These are phyloP conservation scores for Aspergillus brunneoviolaceus DNA, from an alignment of 2,329 filamentous ascomycete genomes.

Conservation along the genomic window DNA sequence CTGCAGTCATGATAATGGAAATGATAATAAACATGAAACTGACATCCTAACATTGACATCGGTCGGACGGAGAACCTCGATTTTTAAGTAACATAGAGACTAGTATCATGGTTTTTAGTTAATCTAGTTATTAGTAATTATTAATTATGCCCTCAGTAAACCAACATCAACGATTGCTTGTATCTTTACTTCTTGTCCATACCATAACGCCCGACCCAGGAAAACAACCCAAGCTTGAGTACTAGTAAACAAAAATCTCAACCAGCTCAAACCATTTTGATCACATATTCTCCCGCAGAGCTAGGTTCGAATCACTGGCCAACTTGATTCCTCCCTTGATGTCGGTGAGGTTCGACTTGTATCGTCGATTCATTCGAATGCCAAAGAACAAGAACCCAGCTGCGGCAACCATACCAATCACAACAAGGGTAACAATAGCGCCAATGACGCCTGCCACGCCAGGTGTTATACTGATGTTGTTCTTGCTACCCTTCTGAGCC, in stretches of 20 bases:
- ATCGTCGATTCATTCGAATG: conserved; percentile 45
- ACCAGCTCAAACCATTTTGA: neutral
- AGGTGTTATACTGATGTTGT: conserved; percentile 37
- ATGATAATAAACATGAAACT: too few relatives aligned
- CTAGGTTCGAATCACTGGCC: conserved; percentile 55
- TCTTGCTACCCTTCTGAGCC: neutral
- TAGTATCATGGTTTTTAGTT: too few relatives aligned
- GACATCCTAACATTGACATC: too few relatives aligned
- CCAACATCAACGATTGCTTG: too few relatives aligned
- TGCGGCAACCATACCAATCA: conserved; percentile 44
- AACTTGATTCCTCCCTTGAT: conserved; percentile 58
- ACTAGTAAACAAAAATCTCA: neutral
- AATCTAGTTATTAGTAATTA: too few relatives aligned
- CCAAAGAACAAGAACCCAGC: conserved; percentile 46
- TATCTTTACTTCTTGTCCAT: neutral
- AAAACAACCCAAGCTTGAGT: neutral
- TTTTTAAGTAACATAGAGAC: too few relatives aligned
- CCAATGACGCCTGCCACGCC: conserved; percentile 58
- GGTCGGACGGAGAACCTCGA: too few relatives aligned
- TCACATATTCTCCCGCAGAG: conserved; percentile 26
- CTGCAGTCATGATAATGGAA: too few relatives aligned
- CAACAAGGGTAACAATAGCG: conserved; percentile 51
- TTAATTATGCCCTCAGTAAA: too few relatives aligned
- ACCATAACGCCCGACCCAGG: neutral
- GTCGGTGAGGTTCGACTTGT: conserved; percentile 48